Evolutionary conservation across 1,284 basidiomycete genomes (phyloP).

Genomic region (Heliocybe sulcata): DNA sequence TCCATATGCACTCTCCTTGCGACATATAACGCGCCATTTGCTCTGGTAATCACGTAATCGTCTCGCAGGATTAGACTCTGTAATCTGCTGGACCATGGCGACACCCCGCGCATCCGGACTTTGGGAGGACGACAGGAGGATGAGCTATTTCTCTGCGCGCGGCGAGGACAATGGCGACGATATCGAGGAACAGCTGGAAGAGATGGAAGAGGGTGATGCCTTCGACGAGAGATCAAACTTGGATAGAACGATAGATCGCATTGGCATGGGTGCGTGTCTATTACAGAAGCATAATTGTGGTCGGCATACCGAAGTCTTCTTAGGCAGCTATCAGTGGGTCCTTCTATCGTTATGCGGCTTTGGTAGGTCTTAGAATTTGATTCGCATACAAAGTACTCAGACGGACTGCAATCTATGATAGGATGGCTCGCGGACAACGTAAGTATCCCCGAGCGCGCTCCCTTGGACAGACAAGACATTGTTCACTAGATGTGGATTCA

Average conservation of each 20-base stretch:
- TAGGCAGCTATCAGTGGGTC: slow-evolving; percentile 75
- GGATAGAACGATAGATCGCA: slow-evolving; percentile 82
- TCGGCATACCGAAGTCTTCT: background rate
- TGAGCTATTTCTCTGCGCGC: slow-evolving; percentile 24
- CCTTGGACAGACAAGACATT: slow-evolving; percentile 21
- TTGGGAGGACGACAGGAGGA: slow-evolving; percentile 30
- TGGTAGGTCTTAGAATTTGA: slow-evolving; percentile 41
- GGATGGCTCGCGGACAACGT: slow-evolving; percentile 88
- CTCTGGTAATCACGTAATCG: background rate
- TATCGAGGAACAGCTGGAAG: slow-evolving; percentile 30
- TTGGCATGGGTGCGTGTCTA: slow-evolving; percentile 73
- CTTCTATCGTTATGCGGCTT: slow-evolving; percentile 80
- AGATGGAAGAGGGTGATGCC: slow-evolving; percentile 22
- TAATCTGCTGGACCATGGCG: background rate
- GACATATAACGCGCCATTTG: background rate
- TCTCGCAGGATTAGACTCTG: background rate
- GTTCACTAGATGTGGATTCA: slow-evolving; percentile 81
- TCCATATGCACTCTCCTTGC: background rate
- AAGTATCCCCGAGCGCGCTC: slow-evolving; percentile 18
- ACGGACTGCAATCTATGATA: slow-evolving; percentile 17
- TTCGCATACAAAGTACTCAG: background rate
- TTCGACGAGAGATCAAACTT: slow-evolving; percentile 61
- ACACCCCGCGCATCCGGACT: slow-evolving; percentile 40
- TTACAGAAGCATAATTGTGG: background rate
- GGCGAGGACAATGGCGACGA: slow-evolving; percentile 25